Evolutionary conservation across 2,329 filamentous ascomycete genomes (phyloP), one percentile per base, ranked within the genome.

Genomic region (Fusarium sp.): DNA sequence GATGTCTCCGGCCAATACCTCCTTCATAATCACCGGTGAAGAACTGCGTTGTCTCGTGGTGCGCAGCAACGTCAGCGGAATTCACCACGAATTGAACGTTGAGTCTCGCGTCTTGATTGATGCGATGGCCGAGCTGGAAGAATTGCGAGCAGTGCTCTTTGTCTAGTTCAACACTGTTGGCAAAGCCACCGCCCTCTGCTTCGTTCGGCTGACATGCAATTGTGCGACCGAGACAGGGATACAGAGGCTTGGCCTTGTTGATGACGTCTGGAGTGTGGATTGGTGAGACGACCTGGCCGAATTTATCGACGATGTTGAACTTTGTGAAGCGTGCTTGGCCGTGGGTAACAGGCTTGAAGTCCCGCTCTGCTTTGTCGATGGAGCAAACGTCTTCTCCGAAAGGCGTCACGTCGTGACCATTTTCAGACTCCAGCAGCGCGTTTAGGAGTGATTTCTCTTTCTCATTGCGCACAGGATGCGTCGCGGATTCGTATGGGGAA

Each of bases 301-400:
- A 54, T 14, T 54, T 54, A 2, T 54, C 51, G 39, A 57, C 39
- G 12, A 57, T 47, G 13, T 57, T 57, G 28, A 57, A 57, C 28
- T 47, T 47, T 57, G 54, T 57, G 28, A 57, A 57, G 17, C 54
- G 54, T 7, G 54, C 54, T 35, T 57, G 54, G 13, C 54, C 54
- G 12, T 57, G 54, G 0, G 54, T 57, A 1, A 57, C 54, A 5
- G 54, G 54, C 28, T 57, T 47, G 28, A 57, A 57, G 38, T 57
- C 54, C 28, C 54, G 1, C n/a, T 57, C 54, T 1, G 54, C 54
- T 7, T 57, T 57, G 7, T 57, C 54, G 0, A 57, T 57, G 1
- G 54, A 57, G 2, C 28, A 57, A 3, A 47, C 28, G 1, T 57
- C 54, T 35, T 57, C 54, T 15, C 54, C 54, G 6, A 47, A 57